Conservation (phyloP, 805 yeast genomes). For the Metschnikowia henanensis region DNA sequence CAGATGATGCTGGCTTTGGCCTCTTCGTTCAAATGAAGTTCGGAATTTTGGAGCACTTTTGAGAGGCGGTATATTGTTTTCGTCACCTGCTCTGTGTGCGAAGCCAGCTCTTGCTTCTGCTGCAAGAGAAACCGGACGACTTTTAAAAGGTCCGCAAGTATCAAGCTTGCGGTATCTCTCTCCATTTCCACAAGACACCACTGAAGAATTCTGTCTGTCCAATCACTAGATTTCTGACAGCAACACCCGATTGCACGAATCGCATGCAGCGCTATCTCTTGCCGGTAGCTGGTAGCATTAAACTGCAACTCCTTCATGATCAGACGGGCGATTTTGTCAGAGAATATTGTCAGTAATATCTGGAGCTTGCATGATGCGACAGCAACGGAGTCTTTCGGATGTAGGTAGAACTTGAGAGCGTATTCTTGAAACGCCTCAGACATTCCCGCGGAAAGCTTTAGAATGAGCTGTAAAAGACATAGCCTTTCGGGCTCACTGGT, state of each 20-base stretch:
- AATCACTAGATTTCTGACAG: slow-evolving; percentile 46
- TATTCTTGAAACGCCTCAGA: slow-evolving; percentile 29
- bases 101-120: slow-evolving; percentile 31
- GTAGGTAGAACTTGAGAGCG: slow-evolving; percentile 52
- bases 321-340: slow-evolving; percentile 50
- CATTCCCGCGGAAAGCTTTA: slow-evolving; percentile 9
- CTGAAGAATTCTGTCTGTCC: slow-evolving; percentile 54
- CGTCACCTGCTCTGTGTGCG: slow-evolving; percentile 37
- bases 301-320: slow-evolving; percentile 66
- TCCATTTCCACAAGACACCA: slow-evolving; percentile 61
- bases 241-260: slow-evolving; percentile 64
- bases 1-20: slow-evolving; percentile 87
- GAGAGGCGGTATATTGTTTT: slow-evolving; percentile 55
- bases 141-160: slow-evolving; percentile 66
- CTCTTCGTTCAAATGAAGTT: slow-evolving; percentile 25
- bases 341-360: slow-evolving; percentile 56
- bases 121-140: slow-evolving; percentile 75
- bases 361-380: slow-evolving; percentile 56
- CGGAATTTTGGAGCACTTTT: slow-evolving; percentile 8
- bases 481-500: slow-evolving; percentile 21
- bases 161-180: slow-evolving; percentile 13
- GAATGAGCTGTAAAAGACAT: slow-evolving; percentile 48
- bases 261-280: slow-evolving; percentile 42
- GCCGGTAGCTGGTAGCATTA: slow-evolving; percentile 37
- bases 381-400: slow-evolving; percentile 50